phyloP scores from a whole-genome alignment of 768 basidiomycete species.

The Collybia mongolica region DNA sequence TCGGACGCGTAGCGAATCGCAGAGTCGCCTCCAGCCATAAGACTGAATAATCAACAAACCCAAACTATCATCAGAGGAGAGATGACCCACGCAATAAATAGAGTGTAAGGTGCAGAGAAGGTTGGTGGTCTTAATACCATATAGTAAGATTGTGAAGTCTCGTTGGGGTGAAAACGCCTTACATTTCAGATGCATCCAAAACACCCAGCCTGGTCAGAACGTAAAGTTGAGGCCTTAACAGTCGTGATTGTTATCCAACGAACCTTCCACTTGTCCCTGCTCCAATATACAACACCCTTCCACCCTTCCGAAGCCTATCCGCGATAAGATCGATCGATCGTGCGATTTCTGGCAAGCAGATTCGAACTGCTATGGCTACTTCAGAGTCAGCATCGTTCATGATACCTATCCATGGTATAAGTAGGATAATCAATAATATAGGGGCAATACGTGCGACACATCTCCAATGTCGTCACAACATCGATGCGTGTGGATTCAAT shows the following conservation, averaged over 20 bases:
- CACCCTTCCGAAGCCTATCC: constrained; percentile 22
- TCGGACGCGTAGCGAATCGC: constrained; percentile 26
- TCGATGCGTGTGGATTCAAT: constrained; percentile 24
- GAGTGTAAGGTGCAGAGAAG: constrained; percentile 21
- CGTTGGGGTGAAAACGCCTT: neutral
- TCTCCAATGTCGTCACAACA: constrained; percentile 24
- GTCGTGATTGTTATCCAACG: too few relatives aligned
- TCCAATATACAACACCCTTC: constrained; percentile 32
- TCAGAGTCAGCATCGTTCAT: constrained; percentile 29
- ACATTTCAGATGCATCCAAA: constrained; percentile 30
- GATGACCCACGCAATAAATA: constrained; percentile 21
- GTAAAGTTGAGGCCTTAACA: neutral
- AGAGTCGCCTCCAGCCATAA: constrained; percentile 27
- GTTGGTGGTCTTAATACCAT: constrained; percentile 20
- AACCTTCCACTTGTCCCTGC: constrained; percentile 35
- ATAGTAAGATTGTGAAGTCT: neutral
- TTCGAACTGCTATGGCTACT: constrained; percentile 24
- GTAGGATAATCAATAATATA: neutral
- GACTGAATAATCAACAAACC: constrained; percentile 5
- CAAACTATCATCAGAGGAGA: neutral
- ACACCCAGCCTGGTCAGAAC: constrained; percentile 24
- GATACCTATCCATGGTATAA: constrained; percentile 14
- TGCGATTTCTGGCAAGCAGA: constrained; percentile 26
- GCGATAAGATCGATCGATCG: constrained; percentile 26
- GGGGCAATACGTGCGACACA: constrained; percentile 21